Evolutionary conservation across 139 green algal genomes (phyloP).

Genomic region (Chlorella sorokiniana): DNA sequence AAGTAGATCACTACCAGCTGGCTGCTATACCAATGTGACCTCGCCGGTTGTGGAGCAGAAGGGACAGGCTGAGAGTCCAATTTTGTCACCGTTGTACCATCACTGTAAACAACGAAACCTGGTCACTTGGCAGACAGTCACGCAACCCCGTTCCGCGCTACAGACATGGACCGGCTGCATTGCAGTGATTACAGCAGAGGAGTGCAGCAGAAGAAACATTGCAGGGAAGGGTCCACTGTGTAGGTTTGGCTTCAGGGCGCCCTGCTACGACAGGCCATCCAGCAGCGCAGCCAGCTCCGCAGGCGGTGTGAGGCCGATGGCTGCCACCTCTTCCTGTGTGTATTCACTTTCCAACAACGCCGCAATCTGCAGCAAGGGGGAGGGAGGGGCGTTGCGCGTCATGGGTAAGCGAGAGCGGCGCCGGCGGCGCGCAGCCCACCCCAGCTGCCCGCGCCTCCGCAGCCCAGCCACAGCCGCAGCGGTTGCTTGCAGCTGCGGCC

Average conservation of each 20-base stretch:
- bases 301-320: constrained; percentile 49
- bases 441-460: too few relatives aligned
- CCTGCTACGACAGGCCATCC: constrained; percentile 45
- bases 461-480: not conserved
- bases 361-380: constrained; percentile 48
- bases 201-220: too few relatives aligned
- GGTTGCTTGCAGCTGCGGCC: not conserved
- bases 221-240: not conserved
- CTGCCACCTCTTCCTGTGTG: constrained; percentile 53
- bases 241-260: not conserved
- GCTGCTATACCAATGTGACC: not conserved
- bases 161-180: too few relatives aligned
- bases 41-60: not conserved
- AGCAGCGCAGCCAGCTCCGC: constrained; percentile 59
- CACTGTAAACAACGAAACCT: too few relatives aligned
- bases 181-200: too few relatives aligned
- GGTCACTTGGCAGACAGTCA: too few relatives aligned
- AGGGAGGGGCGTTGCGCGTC: not conserved
- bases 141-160: too few relatives aligned
- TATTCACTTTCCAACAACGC: constrained; percentile 79
- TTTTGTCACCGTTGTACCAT: too few relatives aligned
- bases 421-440: too few relatives aligned
- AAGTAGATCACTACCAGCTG: not conserved
- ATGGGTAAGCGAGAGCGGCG: too few relatives aligned
- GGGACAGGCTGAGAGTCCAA: too few relatives aligned